Evolutionary conservation across 2,329 filamentous ascomycete species (phyloP).

Genomic region (Diaporthe citri): DNA sequence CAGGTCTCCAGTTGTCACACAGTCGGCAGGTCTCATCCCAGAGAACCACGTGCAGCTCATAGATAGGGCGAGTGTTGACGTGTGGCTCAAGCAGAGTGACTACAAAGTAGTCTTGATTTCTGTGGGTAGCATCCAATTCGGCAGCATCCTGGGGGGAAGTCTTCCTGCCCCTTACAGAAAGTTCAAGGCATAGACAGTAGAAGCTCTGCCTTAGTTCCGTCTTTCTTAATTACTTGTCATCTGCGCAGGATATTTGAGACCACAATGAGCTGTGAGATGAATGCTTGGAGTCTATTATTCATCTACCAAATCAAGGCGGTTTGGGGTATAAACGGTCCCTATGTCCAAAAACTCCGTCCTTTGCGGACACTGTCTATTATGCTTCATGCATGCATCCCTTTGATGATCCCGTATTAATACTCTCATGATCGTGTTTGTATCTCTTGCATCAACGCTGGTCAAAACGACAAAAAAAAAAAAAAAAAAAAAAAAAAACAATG

Average conservation of each 20-base stretch:
- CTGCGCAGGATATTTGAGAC: not conserved
- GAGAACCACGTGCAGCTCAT: too few relatives aligned
- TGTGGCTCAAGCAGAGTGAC: too few relatives aligned
- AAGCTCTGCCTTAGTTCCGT: not conserved
- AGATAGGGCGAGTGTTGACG: too few relatives aligned
- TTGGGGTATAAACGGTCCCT: constrained; percentile 38
- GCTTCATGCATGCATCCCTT: constrained; percentile 19
- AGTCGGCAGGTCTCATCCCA: too few relatives aligned
- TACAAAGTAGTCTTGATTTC: not conserved
- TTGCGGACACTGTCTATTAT: constrained; percentile 27
- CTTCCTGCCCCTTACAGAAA: not conserved
- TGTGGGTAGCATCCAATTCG: not conserved
- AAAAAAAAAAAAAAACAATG: too few relatives aligned
- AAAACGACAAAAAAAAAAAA: too few relatives aligned
- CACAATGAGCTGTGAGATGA: not conserved
- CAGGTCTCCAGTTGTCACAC: not conserved
- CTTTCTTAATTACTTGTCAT: not conserved
- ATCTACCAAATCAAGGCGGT: constrained; percentile 20
- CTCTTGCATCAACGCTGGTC: constrained; percentile 1
- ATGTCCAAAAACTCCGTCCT: constrained; percentile 35
- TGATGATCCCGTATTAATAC: constrained; percentile 7
- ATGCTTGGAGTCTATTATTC: constrained; percentile 22
- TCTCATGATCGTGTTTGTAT: not conserved
- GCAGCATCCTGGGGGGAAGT: not conserved
- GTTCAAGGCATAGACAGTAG: not conserved